These are phyloP conservation scores for Ascochyta koolunga DNA, from an alignment of 2,329 filamentous ascomycete species.

Conservation along the genomic window DNA sequence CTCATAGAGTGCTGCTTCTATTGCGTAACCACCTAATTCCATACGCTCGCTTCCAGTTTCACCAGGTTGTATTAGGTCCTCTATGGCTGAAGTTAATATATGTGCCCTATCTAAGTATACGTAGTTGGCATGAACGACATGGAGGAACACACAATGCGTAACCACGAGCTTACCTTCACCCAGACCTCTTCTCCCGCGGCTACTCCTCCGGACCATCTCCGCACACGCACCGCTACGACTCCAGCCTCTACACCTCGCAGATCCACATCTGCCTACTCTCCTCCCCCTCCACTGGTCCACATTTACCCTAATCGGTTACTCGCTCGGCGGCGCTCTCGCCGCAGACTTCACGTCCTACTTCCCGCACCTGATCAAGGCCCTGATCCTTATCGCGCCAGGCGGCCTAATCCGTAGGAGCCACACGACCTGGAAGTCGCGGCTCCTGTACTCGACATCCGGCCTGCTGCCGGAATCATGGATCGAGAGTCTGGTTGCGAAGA, in stretches of 20 bases:
- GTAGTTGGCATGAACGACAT: too few species aligned
- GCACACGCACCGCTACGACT: constrained; percentile 69
- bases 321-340: constrained; percentile 76
- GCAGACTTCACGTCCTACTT: constrained; percentile 74
- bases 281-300: constrained; percentile 61
- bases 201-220: constrained; percentile 72
- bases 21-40: too few species aligned
- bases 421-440: constrained; percentile 64
- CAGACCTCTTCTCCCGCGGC: constrained; percentile 76
- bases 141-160: too few species aligned
- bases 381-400: constrained; percentile 79
- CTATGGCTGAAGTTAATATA: neutral
- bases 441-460: constrained; percentile 67
- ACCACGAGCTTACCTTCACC: too few species aligned
- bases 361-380: constrained; percentile 67
- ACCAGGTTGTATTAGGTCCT: too few species aligned
- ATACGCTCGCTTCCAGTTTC: too few species aligned
- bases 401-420: constrained; percentile 73
- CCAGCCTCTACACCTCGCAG: constrained; percentile 74
- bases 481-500: constrained; percentile 48
- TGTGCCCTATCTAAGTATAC: neutral
- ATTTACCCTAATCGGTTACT: constrained; percentile 80
- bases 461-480: constrained; percentile 65
- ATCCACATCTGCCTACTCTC: constrained; percentile 73
- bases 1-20: too few species aligned